Percentiles rank a stretch among this genome's conserved stretches.
Conservation (phyloP, 106 monocot genomes). For the Posidonia australis region DNA sequence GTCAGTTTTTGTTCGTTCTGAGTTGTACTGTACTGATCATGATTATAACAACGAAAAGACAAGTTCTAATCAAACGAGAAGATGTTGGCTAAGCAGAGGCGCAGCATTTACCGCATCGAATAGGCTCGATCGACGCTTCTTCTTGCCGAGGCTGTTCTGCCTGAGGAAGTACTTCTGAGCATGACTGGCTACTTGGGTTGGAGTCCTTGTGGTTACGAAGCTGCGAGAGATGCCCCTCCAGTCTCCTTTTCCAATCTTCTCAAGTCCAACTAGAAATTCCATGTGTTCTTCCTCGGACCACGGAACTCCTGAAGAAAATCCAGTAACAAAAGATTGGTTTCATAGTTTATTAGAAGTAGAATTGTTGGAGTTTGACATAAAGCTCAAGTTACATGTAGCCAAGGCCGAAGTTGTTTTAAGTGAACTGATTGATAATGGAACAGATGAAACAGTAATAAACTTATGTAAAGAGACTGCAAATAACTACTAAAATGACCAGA, state of each 20-base stretch:
- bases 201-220: constrained; percentile 24
- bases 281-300: constrained; percentile 31
- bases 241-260: constrained; percentile 30
- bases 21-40: not conserved
- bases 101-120: constrained; percentile 13
- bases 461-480: too few relatives aligned
- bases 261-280: constrained; percentile 13
- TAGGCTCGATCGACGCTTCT: constrained; percentile 16
- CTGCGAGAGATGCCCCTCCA: constrained; percentile 28
- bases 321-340: not conserved
- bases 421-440: too few relatives aligned
- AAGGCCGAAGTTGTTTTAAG: too few relatives aligned
- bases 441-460: too few relatives aligned
- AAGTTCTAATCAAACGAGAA: too few relatives aligned
- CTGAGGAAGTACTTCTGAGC: constrained; percentile 35
- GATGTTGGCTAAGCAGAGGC: not conserved
- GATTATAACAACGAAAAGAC: too few relatives aligned
- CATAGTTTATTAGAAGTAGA: too few relatives aligned
- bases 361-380: too few relatives aligned
- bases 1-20: not conserved
- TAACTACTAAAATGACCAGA: too few relatives aligned
- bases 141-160: constrained; percentile 18
- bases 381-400: too few relatives aligned
- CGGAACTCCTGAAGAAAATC: constrained; percentile 16
- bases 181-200: constrained; percentile 31